Evolutionary conservation across 2,329 filamentous ascomycete genomes (phyloP), one percentile per base, ranked within the genome.

Genomic region (Chaetomiaceae sp.): DNA sequence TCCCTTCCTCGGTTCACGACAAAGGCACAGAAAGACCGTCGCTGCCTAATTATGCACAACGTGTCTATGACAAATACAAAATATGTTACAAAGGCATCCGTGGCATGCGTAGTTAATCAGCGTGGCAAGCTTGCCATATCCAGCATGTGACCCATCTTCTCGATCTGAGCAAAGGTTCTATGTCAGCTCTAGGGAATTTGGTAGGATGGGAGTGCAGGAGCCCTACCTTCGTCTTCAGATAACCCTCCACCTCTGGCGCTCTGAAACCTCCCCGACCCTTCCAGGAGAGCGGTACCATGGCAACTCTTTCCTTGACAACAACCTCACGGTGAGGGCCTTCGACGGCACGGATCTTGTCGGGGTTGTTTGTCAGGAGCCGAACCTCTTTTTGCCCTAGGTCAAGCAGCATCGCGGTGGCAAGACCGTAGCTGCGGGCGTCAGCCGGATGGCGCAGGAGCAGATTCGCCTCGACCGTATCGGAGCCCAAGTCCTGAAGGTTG

Each of bases 401-500:
- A 56, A 85, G 77, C 49, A 99, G 75, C 79, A 99, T 97, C 0
- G 92, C 91, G 1, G 94, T 99, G 2, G 94, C 94, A n/a, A 99
- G 73, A 1, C 94, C 94, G 65, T 99, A 99, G 62, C 89, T 96
- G 49, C 94, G 78, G 20, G 94, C 94, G 69, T 99, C 94, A 1
- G 94, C 94, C 0, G 94, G 94, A 69, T 99, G 94, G 40, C 94
- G 78, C 37, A 99, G 75, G 21, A 97, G 70, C 41, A 99, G 73
- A 64, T 99, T 99, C 2, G 94, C 94, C 72, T 99, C 90, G 32
- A 97, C 95, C 0, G 94, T 99, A 70, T 99, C 94, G n/a, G 88
- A 91, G 0, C 94, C 94, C 23, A 99, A 75, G 71, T 99, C 94
- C 69, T 99, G 94, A 38, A 99, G 76, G 66, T 99, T 99, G 71